Evolutionary conservation across 768 basidiomycete species (phyloP).

Genomic region (Hirschioporus abietinus): DNA sequence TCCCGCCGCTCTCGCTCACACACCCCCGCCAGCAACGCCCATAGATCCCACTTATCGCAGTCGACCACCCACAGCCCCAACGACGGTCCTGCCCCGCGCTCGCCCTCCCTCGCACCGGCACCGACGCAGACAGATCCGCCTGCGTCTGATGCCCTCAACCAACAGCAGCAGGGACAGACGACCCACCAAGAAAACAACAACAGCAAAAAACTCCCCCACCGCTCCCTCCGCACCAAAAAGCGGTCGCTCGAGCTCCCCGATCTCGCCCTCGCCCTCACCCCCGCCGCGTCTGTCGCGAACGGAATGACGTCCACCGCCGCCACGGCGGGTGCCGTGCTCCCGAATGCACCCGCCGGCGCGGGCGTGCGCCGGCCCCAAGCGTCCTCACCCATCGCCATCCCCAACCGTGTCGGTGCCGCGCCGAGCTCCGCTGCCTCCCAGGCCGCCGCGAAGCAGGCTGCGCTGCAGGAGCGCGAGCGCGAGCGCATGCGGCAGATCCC

Average conservation of each 20-base stretch:
- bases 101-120: slow-evolving; percentile 8
- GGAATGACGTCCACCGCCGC: neutral
- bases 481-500: slow-evolving; percentile 11
- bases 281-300: slow-evolving; percentile 26
- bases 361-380: slow-evolving; percentile 35
- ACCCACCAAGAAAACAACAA: neutral
- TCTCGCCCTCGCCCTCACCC: slow-evolving; percentile 48
- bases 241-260: slow-evolving; percentile 74
- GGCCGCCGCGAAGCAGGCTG: slow-evolving; percentile 8
- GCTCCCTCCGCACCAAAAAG: slow-evolving; percentile 62
- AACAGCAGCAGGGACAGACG: neutral
- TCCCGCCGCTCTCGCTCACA: slow-evolving; percentile 13
- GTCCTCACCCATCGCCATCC: slow-evolving; percentile 47
- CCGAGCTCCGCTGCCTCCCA: slow-evolving; percentile 7
- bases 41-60: neutral
- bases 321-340: slow-evolving; percentile 18
- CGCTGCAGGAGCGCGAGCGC: neutral
- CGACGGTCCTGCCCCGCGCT: slow-evolving; percentile 37
- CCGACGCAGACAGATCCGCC: neutral
- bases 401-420: slow-evolving; percentile 25
- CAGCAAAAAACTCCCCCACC: slow-evolving; percentile 36
- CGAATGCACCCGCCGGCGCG: slow-evolving; percentile 37
- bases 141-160: neutral
- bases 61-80: slow-evolving; percentile 3
- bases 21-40: slow-evolving; percentile 13